Conservation (phyloP, 2,329 filamentous ascomycete species). For the Dothideomycetes sp. region DNA sequence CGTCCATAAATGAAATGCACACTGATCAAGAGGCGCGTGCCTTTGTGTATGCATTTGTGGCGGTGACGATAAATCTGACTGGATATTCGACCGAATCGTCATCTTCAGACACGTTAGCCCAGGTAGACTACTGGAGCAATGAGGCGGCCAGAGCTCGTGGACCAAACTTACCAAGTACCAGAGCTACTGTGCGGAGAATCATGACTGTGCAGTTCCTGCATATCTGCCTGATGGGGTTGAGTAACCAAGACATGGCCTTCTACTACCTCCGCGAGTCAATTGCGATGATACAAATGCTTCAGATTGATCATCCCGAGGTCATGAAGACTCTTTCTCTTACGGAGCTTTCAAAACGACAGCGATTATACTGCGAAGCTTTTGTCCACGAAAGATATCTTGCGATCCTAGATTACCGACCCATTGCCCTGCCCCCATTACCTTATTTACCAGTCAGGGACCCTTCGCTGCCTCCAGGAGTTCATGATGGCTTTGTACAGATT, state of each 20-base stretch:
- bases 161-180: constrained; percentile 27
- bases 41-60: constrained; percentile 35
- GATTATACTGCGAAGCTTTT: constrained; percentile 45
- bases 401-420: constrained; percentile 38
- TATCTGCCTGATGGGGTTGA: constrained; percentile 40
- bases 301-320: constrained; percentile 29
- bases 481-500: constrained; percentile 33
- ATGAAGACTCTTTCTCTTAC: constrained; percentile 24
- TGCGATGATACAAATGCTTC: constrained; percentile 32
- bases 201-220: constrained; percentile 44
- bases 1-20: constrained; percentile 26
- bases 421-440: constrained; percentile 28
- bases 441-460: constrained; percentile 29
- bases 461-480: constrained; percentile 26
- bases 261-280: constrained; percentile 41
- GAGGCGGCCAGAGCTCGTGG: constrained; percentile 25
- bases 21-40: constrained; percentile 26
- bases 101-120: background rate
- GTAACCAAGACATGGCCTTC: constrained; percentile 38
- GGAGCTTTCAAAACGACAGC: constrained; percentile 33
- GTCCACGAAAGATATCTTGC: constrained; percentile 48
- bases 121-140: constrained; percentile 15
- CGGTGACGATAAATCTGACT: constrained; percentile 34
- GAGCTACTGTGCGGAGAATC: constrained; percentile 33
- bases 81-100: constrained; percentile 12